Base-by-base conservation (phyloP, 2,329 filamentous ascomycete genomes). In the Penicillium sp. region DNA sequence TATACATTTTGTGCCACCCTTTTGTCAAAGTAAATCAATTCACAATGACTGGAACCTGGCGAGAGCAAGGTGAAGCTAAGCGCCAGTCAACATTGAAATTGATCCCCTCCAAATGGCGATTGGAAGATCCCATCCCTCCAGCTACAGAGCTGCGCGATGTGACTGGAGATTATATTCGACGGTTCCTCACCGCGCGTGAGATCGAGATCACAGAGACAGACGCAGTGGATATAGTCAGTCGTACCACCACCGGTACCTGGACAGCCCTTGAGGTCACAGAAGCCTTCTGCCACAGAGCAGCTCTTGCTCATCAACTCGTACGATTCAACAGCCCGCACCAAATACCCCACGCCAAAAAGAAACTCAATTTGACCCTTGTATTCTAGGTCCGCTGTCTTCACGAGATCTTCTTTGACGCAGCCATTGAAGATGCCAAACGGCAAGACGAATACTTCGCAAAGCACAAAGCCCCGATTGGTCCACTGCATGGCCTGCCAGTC, bases 401-500 rank as follows among this genome's bases (percentile, higher is more conserved):
- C 3, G 82, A 85, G 57, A 76, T 81, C 18, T 80, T 82, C 58
- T 82, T 84, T 61, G 76, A 80, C 9, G 70, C 76, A 3, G 83
- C 83, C 1, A 55, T 85, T 1, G 60, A 75, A 43, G 73, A 77
- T 8, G 82, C 81, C 1, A 73, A 73, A 42, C 64, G 68, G 11
- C 74, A 84, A 0, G 82, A 85, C 55, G 69, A 71, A 1, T 77
- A 81, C 54, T 76, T 74, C 29, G 67, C 67, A 9, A 57, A 73
- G 16, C 68, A 78, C 55, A 72, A 73, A 9, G 70, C 67, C 53
- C 75, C 82, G 0, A 65, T 82, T 1, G 86, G 85, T 0, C 83
- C 84, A 2, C 75, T 88, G 0, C 85, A 88, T 61, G 85, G 85
- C 5, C 73, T 88, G 1, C 85, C 85, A 3, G 71, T 87, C 29